Percentiles rank a stretch among this genome's conserved stretches.
Evolutionary conservation across 73 alveolate genomes (phyloP).

Genomic region (Paramecium caudatum): DNA sequence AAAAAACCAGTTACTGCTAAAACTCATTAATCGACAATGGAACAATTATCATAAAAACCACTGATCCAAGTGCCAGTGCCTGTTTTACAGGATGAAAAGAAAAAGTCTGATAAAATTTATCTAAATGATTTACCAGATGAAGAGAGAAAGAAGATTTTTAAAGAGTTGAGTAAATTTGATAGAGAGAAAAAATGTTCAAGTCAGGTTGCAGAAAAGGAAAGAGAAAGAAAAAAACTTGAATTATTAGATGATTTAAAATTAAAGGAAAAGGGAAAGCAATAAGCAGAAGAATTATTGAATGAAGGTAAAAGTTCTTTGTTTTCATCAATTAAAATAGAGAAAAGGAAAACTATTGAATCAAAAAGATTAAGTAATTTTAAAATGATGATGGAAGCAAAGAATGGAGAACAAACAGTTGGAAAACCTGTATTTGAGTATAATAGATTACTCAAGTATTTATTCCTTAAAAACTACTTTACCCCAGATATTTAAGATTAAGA

Average conservation of each 20-base stretch:
- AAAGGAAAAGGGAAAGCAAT: background rate
- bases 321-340: background rate
- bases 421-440: conserved; percentile 51
- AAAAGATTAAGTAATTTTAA: background rate
- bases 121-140: no score
- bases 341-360: background rate
- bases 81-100: no score
- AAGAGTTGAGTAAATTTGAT: no score
- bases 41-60: no score
- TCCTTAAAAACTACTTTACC: background rate
- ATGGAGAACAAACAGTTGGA: background rate
- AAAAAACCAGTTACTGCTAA: no score
- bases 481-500: conserved; percentile 28
- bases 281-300: conserved; percentile 40
- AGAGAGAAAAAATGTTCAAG: no score
- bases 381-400: background rate
- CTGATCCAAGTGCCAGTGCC: no score
- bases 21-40: no score
- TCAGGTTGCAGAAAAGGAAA: no score
- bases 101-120: no score
- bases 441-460: conserved; percentile 45
- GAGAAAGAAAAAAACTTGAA: background rate
- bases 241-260: background rate
- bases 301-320: background rate
- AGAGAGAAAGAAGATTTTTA: no score